Evolutionary conservation across 2,329 filamentous ascomycete species (phyloP), one percentile per base, ranked within the genome.

Genomic region (Epichloe amarillans): DNA sequence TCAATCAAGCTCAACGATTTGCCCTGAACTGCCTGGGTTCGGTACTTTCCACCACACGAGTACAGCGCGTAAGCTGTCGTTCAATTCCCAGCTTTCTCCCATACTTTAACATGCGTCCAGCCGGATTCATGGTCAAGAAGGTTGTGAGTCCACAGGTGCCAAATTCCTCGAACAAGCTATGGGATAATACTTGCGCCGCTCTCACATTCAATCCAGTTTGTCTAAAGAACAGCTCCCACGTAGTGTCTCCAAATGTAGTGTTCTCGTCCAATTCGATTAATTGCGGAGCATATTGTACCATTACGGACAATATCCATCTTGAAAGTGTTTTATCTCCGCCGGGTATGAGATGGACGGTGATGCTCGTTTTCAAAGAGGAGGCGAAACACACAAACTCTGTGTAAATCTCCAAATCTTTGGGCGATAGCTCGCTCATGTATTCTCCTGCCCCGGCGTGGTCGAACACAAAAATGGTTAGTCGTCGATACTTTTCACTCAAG

Each of bases 391-490:
- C 65, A 47, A 84, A 74, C 11, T 74, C 72, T 2, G 67, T 64
- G 41, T 80, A 71, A 0, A 70, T 70, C 4, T 61, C 59, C 10
- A 67, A 59, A 45, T 80, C 75, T 1, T 70, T 67, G 0, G 62
- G 45, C 2, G 63, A 66, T 3, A 73, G 57, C 36, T 63, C 59
- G 51, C 64, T 62, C 37, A 68, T 61, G 4, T 63, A 66, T 54
- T 78, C 75, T 12, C 71, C 70, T 1, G 61, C 41, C 1, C 54
- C 56, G 46, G 70, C 73, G 2, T 63, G 65, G 50, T 82, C 75
- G n/a, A 77, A 82, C 1, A 93, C 72, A 0, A 94, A 64, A 1
- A 95, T 69, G 1, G 85, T 66, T 1, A 95, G 68, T 4, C 70
- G 71, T 55, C 87, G 82, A 60, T 93, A 91, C 10, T 80, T 74